Evolutionary conservation across 2,329 filamentous ascomycete genomes (phyloP), one percentile per base, ranked within the genome.

Genomic region (Arthrobotrys musiformis): DNA sequence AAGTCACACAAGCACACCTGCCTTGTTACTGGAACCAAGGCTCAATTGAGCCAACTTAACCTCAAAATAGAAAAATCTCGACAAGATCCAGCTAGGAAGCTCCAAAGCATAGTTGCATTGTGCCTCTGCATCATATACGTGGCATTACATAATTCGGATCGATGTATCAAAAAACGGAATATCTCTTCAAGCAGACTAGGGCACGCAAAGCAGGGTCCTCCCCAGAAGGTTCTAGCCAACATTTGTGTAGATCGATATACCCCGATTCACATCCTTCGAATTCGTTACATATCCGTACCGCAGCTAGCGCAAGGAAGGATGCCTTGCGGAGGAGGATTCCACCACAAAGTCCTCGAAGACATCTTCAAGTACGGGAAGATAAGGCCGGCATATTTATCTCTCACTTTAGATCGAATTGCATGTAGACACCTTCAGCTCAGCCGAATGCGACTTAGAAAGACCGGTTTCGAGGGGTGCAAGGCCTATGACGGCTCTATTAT

Each of bases 121-220:
- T 28, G 24, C 33, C 19, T 58, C 54, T 40, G 54, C 54, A 58
- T 58, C 33, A 58, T 40, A 58, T 58, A 58, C 54, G 54, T 58
- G 54, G 54, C 54, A 58, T 58, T 33, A 24, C 54, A 40, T 58
- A 58, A 56, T 40, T 40, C 54, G 54, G 54, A 58, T 58, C 54
- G 54, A 58, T 37, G 40, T n/a, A 40, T 58, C 33, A 13, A 58
- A 58, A n/a, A 58, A 58, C 54, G 33, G 54, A 15, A 58, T 24
- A 37, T 58, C 17, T 13, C 19, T 26, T 24, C 33, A 58, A 40
- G 24, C 33, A 8, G 2, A 40, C 54, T 58, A 58, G 33, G 26
- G 11, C 9, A 0, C 24, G 37, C 30, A 19, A 33, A 58, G 17
- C 54, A 58, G 54, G 54, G 33, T 24, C 52, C 26, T 11, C 54